These are phyloP conservation scores for Daucus carota DNA, from an alignment of 129 eudicot species.

Conservation along the genomic window DNA sequence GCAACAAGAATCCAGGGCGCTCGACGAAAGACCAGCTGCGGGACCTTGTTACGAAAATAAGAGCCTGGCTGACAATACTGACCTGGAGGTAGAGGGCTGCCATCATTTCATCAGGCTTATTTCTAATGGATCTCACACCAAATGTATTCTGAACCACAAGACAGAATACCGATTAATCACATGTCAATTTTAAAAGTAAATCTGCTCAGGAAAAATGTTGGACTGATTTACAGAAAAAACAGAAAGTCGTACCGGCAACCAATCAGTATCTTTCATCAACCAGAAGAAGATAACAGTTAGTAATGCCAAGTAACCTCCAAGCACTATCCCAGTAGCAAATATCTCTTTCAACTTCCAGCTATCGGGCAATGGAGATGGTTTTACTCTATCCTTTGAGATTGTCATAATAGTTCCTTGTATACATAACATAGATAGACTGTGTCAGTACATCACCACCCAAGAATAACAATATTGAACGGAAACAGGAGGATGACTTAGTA, in stretches of 20 bases:
- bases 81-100: slow-evolving; percentile 96
- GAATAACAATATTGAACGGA: not conserved
- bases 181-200: not conserved
- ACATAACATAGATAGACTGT: not conserved
- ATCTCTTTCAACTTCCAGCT: slow-evolving; percentile 97
- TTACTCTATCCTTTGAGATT: slow-evolving; percentile 94
- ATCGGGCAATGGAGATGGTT: slow-evolving; percentile 94
- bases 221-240: not conserved
- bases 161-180: not conserved
- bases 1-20: slow-evolving; percentile 75
- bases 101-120: slow-evolving; percentile 68
- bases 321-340: slow-evolving; percentile 90
- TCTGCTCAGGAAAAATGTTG: not conserved
- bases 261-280: slow-evolving; percentile 69
- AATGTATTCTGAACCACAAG: slow-evolving; percentile 47
- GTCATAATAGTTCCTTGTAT: slow-evolving; percentile 89
- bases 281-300: slow-evolving; percentile 98
- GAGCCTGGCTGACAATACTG: slow-evolving; percentile 91
- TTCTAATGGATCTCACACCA: slow-evolving; percentile 50
- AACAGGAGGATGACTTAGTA: not conserved
- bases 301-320: slow-evolving; percentile 85
- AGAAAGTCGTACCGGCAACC: slow-evolving; percentile 54
- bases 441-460: slow-evolving; percentile 1
- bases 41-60: slow-evolving; percentile 88
- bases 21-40: slow-evolving; percentile 89